These are phyloP conservation scores for Oxytropis ochrocephala DNA, from an alignment of 306 rosid genomes.

Conservation along the genomic window DNA sequence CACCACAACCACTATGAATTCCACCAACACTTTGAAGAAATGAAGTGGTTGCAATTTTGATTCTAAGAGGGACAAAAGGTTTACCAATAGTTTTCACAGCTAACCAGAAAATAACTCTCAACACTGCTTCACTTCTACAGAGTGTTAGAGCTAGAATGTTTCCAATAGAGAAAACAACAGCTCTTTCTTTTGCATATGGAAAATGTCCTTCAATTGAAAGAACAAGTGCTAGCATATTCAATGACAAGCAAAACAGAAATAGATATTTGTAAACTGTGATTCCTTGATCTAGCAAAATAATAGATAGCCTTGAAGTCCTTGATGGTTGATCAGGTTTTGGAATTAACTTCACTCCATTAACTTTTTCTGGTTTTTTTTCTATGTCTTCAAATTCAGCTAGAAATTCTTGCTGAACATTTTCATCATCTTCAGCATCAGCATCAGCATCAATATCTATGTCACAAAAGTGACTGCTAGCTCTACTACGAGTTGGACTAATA, in stretches of 20 bases:
- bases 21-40: conserved; percentile 70
- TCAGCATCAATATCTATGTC: conserved; percentile 18
- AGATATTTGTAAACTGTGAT: conserved; percentile 57
- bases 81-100: conserved; percentile 42
- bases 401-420: conserved; percentile 20
- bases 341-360: conserved; percentile 11
- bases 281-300: conserved; percentile 61
- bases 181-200: conserved; percentile 38
- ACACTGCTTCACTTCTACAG: conserved; percentile 48
- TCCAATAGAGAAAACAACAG: conserved; percentile 51
- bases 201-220: conserved; percentile 43
- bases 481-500: conserved; percentile 28
- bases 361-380: conserved; percentile 11
- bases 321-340: not conserved
- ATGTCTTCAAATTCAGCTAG: conserved; percentile 6
- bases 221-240: conserved; percentile 39
- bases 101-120: conserved; percentile 44
- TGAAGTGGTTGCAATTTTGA: conserved; percentile 53
- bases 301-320: conserved; percentile 31
- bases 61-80: conserved; percentile 39
- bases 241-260: conserved; percentile 34
- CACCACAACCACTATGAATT: conserved; percentile 69
- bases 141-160: conserved; percentile 55
- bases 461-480: conserved; percentile 41
- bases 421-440: not conserved